These are phyloP conservation scores for Trypanosoma platydactyli DNA, from an alignment of 208 protist species.

Conservation along the genomic window DNA sequence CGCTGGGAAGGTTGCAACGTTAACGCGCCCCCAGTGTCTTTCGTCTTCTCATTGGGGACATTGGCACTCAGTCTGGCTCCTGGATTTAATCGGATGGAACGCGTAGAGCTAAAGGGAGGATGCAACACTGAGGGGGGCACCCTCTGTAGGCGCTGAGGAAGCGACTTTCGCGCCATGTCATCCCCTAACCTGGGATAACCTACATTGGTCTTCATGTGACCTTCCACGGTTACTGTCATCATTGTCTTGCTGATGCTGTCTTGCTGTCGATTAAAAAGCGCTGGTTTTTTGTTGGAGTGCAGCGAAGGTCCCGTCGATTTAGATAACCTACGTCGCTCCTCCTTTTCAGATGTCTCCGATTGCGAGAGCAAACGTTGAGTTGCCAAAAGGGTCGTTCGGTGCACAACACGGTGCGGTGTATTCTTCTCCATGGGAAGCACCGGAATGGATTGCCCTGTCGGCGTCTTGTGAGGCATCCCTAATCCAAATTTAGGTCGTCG, in stretches of 20 bases:
- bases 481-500: conserved; percentile 5
- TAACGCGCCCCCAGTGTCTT: not conserved
- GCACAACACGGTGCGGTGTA: not conserved
- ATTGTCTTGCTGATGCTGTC: no score
- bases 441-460: not conserved
- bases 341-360: not conserved
- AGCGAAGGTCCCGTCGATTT: no score
- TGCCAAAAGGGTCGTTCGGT: not conserved
- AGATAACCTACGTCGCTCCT: not conserved
- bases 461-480: not conserved
- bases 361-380: no score
- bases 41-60: not conserved
- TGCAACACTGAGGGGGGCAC: not conserved
- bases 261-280: no score
- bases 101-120: not conserved
- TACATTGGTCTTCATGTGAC: no score
- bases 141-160: not conserved
- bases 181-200: not conserved
- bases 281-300: no score
- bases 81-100: not conserved
- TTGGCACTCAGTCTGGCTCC: not conserved
- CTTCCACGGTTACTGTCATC: no score
- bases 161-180: not conserved
- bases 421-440: not conserved
- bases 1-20: not conserved